These are phyloP conservation scores for Entomophthora muscae DNA, from an alignment of 371 early-diverging fungal genomes.

Conservation along the genomic window DNA sequence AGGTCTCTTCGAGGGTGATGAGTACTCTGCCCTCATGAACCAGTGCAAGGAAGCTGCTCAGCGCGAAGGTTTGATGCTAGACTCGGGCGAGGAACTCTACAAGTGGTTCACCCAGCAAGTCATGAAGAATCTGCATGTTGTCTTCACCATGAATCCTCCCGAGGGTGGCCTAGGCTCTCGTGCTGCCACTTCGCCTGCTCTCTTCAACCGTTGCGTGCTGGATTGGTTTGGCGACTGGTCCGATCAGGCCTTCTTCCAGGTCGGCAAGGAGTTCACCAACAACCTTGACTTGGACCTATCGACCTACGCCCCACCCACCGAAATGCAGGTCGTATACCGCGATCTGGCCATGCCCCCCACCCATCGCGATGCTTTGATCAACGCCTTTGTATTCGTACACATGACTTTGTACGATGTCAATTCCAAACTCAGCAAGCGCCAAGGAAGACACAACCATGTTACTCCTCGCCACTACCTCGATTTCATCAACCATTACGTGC, in stretches of 20 bases:
- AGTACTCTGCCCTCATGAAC: conserved; percentile 84
- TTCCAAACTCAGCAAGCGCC: conserved; percentile 59
- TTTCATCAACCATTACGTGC: conserved; percentile 85
- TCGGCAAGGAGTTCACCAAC: conserved; percentile 86
- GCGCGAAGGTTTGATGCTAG: conserved; percentile 83
- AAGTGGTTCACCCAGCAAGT: conserved; percentile 96
- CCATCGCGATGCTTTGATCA: conserved; percentile 73
- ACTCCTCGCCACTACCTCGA: conserved; percentile 97
- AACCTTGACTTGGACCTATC: conserved; percentile 72
- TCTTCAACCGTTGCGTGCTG: conserved; percentile 98
- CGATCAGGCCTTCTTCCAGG: conserved; percentile 93
- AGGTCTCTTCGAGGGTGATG: conserved; percentile 96
- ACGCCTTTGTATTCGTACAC: conserved; percentile 85
- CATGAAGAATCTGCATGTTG: conserved; percentile 90
- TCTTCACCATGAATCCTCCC: conserved; percentile 98
- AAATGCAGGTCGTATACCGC: conserved; percentile 63
- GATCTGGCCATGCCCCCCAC: conserved; percentile 49
- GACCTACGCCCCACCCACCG: conserved; percentile 42
- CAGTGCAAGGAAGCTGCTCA: conserved; percentile 89
- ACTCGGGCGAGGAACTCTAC: conserved; percentile 88
- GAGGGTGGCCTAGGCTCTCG: conserved; percentile 79
- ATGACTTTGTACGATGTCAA: conserved; percentile 75
- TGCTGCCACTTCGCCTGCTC: conserved; percentile 93
- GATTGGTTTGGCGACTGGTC: conserved; percentile 99
- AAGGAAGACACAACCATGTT: conserved; percentile 62